Base-by-base conservation (phyloP, 768 basidiomycete genomes). In the Cytidiella melzeri region DNA sequence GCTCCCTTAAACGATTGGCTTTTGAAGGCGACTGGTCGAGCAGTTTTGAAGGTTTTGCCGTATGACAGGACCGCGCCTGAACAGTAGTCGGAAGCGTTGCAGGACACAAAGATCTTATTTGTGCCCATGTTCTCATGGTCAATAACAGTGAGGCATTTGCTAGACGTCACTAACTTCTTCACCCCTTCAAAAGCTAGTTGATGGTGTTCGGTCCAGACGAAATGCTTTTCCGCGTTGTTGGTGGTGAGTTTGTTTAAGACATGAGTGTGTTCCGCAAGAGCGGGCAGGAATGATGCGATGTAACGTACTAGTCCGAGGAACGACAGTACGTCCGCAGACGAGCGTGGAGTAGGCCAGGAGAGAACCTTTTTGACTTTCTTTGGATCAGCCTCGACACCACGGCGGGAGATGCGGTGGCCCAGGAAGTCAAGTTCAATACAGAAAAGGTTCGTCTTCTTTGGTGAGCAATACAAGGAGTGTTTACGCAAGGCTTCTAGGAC, bases 101-200 rank as follows among this genome's bases (percentile, higher is more conserved):
- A 60, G 0, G 64, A 68, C 4, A 71, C 62, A 49, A 64, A 71
- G 37, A 71, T 69, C 13, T 58, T 58, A 44, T 69, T 62, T 0
- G 55, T 40, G 0, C 58, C 60, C 13, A 57, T 56, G 6, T 64
- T 46, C 2, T 60, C 43, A 43, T 72, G 66, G 46, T 71, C 59
- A 21, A 72, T 69, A 0, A 53, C 53, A 0, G 63, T 71, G 0
- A 70, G 56, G 43, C 64, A 69, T 0, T 60, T 54, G 1, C 47
- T 26, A n/a, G 59, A 50, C 4, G 56, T 21, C 0, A 69, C 66
- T 73, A 61, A 44, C 73, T 9, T 60, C 42, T 3, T 60, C 55
- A 67, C 64, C 67, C 61, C n/a, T n/a, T n/a, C 64, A n/a, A n/a
- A n/a, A n/a, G n/a, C n/a, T n/a, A n/a, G n/a, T n/a, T n/a, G n/a